Evolutionary conservation across 2,329 filamentous ascomycete genomes (phyloP).

Genomic region (Colletotrichum tropicicola): DNA sequence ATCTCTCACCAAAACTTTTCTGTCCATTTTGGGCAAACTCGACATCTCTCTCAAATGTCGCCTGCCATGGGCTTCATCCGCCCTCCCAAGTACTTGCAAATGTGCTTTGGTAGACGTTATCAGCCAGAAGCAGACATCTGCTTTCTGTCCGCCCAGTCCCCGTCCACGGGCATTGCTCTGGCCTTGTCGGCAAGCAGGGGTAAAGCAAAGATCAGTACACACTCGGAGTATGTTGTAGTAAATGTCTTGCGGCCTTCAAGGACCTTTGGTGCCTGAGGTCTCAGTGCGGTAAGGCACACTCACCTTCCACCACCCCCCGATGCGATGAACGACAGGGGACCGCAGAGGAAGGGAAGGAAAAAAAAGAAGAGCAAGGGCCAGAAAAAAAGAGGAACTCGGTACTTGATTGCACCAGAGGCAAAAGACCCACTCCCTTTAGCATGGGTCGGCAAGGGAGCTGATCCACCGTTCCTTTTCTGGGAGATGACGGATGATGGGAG

Average conservation of each 20-base stretch:
- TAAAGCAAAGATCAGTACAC: neutral
- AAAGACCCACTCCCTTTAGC: constrained; percentile 1
- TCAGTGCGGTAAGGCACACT: neutral
- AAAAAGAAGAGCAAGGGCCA: neutral
- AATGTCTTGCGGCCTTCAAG: constrained; percentile 23
- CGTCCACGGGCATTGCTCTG: neutral
- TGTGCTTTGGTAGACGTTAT: neutral
- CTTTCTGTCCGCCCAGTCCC: neutral
- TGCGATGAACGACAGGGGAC: constrained; percentile 10
- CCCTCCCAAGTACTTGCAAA: neutral
- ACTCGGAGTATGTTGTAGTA: neutral
- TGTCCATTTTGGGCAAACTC: constrained; percentile 3
- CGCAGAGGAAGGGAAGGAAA: neutral
- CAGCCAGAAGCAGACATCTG: neutral
- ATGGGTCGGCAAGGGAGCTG: constrained; percentile 23
- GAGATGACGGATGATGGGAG: constrained; percentile 33
- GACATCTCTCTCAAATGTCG: neutral
- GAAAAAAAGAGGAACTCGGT: constrained; percentile 26
- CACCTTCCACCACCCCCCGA: constrained; percentile 3
- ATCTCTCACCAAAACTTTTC: constrained; percentile 21
- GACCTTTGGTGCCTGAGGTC: constrained; percentile 19
- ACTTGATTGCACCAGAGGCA: constrained; percentile 27
- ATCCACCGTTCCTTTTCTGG: constrained; percentile 30
- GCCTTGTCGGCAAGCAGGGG: neutral
- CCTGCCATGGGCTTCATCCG: neutral